These are phyloP conservation scores for Beauveria varroae DNA, from an alignment of 2,329 filamentous ascomycete species.

Conservation along the genomic window DNA sequence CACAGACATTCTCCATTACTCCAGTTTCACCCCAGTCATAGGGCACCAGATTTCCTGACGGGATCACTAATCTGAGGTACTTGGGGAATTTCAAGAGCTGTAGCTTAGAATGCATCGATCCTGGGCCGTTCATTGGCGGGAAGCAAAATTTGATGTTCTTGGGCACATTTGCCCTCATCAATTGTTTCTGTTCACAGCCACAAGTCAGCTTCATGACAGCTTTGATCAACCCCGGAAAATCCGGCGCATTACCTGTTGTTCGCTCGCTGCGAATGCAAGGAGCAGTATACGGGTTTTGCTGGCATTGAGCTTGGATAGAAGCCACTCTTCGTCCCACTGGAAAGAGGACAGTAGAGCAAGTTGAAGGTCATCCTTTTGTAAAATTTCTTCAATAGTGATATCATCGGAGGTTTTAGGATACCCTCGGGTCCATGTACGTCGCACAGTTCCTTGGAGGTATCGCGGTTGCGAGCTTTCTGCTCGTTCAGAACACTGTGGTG, in stretches of 20 bases:
- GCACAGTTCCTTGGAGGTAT: constrained; percentile 58
- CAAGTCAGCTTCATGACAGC: not conserved
- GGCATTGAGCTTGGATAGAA: constrained; percentile 62
- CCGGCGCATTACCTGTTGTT: constrained; percentile 38
- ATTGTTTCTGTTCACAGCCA: constrained; percentile 33
- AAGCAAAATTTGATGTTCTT: constrained; percentile 65
- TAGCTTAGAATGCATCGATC: constrained; percentile 89
- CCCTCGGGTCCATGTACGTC: constrained; percentile 70
- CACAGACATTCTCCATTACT: constrained; percentile 69
- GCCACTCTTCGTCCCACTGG: constrained; percentile 77
- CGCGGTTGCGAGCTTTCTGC: constrained; percentile 19
- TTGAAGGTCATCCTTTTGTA: constrained; percentile 64
- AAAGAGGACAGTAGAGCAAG: constrained; percentile 81
- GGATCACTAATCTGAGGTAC: constrained; percentile 73
- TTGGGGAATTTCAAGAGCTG: constrained; percentile 74
- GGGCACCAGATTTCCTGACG: constrained; percentile 76
- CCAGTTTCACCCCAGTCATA: constrained; percentile 89
- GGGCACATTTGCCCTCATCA: constrained; percentile 43
- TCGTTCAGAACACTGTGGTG: not conserved
- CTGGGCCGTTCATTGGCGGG: constrained; percentile 66
- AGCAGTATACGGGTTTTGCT: constrained; percentile 54
- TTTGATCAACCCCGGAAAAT: not conserved
- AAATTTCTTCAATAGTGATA: constrained; percentile 80
- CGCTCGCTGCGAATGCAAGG: constrained; percentile 45
- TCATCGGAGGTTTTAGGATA: constrained; percentile 57